phyloP scores from a whole-genome alignment of 352 stramenopile genomes.

The Globisporangium solare region DNA sequence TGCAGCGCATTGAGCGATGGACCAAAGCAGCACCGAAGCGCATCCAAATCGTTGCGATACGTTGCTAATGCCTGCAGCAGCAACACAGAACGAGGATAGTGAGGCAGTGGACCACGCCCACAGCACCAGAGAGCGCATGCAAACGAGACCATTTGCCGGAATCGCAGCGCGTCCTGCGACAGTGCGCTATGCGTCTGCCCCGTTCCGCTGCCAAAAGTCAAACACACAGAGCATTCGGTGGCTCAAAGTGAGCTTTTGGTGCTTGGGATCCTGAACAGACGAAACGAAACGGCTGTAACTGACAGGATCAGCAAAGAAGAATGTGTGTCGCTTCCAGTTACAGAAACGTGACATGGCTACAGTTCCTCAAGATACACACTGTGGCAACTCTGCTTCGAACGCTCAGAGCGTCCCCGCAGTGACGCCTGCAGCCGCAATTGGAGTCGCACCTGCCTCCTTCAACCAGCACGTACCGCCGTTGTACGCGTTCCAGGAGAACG shows the following conservation, averaged over 20 bases:
- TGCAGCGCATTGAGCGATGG: constrained; percentile 46
- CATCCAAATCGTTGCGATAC: constrained; percentile 44
- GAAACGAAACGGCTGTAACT: neutral
- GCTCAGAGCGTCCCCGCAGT: neutral
- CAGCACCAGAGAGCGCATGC: neutral
- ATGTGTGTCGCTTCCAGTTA: neutral
- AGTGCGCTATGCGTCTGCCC: constrained; percentile 59
- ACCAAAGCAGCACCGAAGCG: constrained; percentile 36
- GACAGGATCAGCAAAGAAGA: neutral
- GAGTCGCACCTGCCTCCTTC: neutral
- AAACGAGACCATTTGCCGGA: constrained; percentile 45
- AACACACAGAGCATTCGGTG: neutral
- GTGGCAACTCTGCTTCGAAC: neutral
- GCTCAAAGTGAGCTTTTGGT: neutral
- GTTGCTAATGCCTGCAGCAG: constrained; percentile 32
- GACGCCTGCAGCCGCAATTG: neutral
- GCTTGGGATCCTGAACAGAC: neutral
- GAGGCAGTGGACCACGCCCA: neutral
- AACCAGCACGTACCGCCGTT: constrained; percentile 27
- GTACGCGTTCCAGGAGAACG: constrained; percentile 21
- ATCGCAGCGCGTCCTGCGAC: constrained; percentile 41
- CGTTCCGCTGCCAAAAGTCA: constrained; percentile 20
- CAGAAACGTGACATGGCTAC: neutral
- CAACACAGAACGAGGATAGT: neutral
- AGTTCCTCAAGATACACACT: too few species aligned